These are phyloP conservation scores for Schoenoplectus tabernaemontani DNA, from an alignment of 202 grass and related monocot species.

Conservation along the genomic window DNA sequence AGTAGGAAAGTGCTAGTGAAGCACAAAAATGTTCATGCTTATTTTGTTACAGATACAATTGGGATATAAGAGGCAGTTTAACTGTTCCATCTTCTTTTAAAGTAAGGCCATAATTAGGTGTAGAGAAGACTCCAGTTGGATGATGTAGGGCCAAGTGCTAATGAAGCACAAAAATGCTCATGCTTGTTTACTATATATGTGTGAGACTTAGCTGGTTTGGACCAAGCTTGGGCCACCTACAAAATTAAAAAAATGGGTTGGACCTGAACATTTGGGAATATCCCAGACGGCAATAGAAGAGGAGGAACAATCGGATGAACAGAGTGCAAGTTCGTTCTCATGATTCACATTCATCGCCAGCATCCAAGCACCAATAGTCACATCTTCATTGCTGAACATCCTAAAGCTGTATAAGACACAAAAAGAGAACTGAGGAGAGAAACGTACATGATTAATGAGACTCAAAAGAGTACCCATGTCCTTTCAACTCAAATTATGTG, in stretches of 20 bases:
- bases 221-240: neutral
- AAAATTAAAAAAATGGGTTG: slow-evolving; percentile 24
- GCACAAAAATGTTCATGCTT: neutral
- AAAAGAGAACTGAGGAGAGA: slow-evolving; percentile 18
- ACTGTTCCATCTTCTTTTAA: neutral
- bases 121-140: neutral
- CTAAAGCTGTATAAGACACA: slow-evolving; percentile 65
- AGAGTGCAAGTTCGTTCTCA: slow-evolving; percentile 75
- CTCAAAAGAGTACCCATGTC: neutral
- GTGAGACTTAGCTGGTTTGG: neutral
- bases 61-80: neutral
- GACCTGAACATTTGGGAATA: slow-evolving; percentile 99
- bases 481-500: neutral
- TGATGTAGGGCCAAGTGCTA: neutral
- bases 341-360: slow-evolving; percentile 99
- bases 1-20: slow-evolving; percentile 1
- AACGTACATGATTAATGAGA: neutral
- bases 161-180: neutral
- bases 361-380: slow-evolving; percentile 99
- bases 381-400: slow-evolving; percentile 99
- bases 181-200: neutral
- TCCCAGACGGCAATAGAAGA: slow-evolving; percentile 98
- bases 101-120: neutral
- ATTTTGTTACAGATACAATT: neutral
- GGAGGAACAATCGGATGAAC: slow-evolving; percentile 59